These are phyloP conservation scores for Cardamine occulta DNA, from an alignment of 345 rosid species.

Conservation along the genomic window DNA sequence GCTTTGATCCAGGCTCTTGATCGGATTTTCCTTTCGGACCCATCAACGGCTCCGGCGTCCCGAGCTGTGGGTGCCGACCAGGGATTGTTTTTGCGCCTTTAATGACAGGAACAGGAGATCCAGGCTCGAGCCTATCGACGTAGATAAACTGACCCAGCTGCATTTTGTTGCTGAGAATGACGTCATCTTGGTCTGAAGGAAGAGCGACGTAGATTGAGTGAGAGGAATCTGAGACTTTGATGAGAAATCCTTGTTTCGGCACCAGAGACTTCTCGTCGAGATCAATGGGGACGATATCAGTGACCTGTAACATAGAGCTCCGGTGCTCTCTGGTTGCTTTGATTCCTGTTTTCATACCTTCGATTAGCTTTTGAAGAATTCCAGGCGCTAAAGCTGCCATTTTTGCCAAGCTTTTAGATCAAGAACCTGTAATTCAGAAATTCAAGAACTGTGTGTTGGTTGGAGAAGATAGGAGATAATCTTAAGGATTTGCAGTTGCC, in stretches of 20 bases:
- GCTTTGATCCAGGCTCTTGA: slow-evolving; percentile 44
- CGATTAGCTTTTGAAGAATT: slow-evolving; percentile 70
- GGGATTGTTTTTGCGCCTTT: slow-evolving; percentile 81
- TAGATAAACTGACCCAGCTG: slow-evolving; percentile 93
- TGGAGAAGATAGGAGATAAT: neutral
- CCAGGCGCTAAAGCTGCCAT: slow-evolving; percentile 90
- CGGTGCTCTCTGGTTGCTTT: slow-evolving; percentile 84
- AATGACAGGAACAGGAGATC: slow-evolving; percentile 82
- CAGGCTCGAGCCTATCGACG: slow-evolving; percentile 77
- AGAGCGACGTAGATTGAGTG: slow-evolving; percentile 86
- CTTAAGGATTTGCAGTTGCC: neutral
- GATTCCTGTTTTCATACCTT: slow-evolving; percentile 76
- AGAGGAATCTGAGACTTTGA: slow-evolving; percentile 92
- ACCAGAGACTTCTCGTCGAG: slow-evolving; percentile 88
- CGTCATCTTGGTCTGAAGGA: slow-evolving; percentile 80
- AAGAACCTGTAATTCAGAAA: slow-evolving; percentile 10
- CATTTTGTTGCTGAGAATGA: slow-evolving; percentile 78
- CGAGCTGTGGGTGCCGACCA: slow-evolving; percentile 79
- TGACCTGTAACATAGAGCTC: slow-evolving; percentile 86
- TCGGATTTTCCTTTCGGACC: slow-evolving; percentile 57
- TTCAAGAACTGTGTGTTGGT: neutral
- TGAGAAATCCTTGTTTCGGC: slow-evolving; percentile 83
- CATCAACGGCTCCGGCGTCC: slow-evolving; percentile 88
- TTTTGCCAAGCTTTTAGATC: neutral
- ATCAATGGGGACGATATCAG: slow-evolving; percentile 90